Conservation (phyloP, 331 rosid species). For the Phaseolus coccineus region DNA sequence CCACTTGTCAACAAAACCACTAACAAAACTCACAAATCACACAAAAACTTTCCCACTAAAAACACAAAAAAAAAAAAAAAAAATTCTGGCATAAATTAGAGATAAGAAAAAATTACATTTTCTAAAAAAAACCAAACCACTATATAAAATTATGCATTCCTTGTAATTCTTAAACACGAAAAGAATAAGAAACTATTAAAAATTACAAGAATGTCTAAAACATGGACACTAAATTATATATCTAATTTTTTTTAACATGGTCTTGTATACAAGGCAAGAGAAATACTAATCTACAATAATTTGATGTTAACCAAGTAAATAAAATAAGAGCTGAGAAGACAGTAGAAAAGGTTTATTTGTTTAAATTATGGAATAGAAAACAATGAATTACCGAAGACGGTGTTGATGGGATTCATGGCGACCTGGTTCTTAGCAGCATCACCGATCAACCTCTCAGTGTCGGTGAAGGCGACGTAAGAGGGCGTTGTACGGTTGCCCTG, state of each 20-base stretch:
- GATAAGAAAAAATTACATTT: too few species aligned
- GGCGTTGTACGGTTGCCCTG: conserved; percentile 88
- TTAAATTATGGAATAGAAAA: neutral
- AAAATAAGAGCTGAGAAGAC: too few species aligned
- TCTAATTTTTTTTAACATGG: neutral
- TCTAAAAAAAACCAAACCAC: neutral
- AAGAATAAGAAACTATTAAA: too few species aligned
- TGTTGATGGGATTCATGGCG: conserved; percentile 83
- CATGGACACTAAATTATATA: too few species aligned
- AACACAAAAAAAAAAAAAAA: neutral
- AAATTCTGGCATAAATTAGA: neutral
- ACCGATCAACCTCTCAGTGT: conserved; percentile 70
- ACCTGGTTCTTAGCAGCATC: conserved; percentile 90
- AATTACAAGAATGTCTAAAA: too few species aligned
- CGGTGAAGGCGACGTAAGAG: conserved; percentile 78
- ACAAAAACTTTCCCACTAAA: neutral
- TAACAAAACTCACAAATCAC: neutral
- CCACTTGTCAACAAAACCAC: neutral
- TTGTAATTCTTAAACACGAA: neutral
- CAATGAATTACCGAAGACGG: conserved; percentile 68
- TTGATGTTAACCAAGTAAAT: too few species aligned
- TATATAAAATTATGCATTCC: too few species aligned
- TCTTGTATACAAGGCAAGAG: too few species aligned
- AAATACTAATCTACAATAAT: too few species aligned
- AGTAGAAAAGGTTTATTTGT: neutral